Evolutionary conservation across 768 basidiomycete species (phyloP), one percentile per base, ranked within the genome.

Genomic region (Rhizopogon vulgaris): DNA sequence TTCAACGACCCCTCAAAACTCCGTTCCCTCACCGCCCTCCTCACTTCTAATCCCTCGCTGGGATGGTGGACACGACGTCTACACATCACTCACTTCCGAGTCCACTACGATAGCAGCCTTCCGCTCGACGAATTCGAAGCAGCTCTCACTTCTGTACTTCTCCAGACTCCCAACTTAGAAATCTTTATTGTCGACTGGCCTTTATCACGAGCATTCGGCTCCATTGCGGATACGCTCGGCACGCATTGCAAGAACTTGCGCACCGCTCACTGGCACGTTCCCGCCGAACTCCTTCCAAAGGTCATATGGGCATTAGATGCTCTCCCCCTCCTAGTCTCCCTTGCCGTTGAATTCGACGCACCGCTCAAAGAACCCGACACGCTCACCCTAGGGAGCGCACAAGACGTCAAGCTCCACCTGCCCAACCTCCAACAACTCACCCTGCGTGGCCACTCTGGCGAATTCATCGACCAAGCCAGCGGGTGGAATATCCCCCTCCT

Each of bases 1-100:
- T 80, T 90, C 63, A 77, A 79, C 55, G 72, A 81, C 39, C 82
- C 84, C 6, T 60, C 69, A 12, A 79, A 80, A 48, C 66, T 90
- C 3, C 68, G 78, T 22, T 66, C 71, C 0, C 71, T 87, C 7
- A 78, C 77, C 56, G 52, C 60, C n/a, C 70, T 77, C 40, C 71
- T 89, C 17, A 76, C 81, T 57, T 68, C 73, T 8, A 70, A 75
- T 1, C 63, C 77, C 0, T 76, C 79, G 0, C 66, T 84, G 1
- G 86, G 86, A 4, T 85, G 84, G 83, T 86, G 83, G 80, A 78
- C 84, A 0, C 76, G 76, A 32, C 75, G 86, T n/a, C 69, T 90
- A n/a, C 87, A 90, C 50, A 70, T 89, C 27, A 74, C 78, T 2
- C 77, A 80, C 8, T 80, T 77, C 63, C 32, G 32, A 34, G 32